Conservation (phyloP, 768 basidiomycete species). For the Amanita brunnescens region DNA sequence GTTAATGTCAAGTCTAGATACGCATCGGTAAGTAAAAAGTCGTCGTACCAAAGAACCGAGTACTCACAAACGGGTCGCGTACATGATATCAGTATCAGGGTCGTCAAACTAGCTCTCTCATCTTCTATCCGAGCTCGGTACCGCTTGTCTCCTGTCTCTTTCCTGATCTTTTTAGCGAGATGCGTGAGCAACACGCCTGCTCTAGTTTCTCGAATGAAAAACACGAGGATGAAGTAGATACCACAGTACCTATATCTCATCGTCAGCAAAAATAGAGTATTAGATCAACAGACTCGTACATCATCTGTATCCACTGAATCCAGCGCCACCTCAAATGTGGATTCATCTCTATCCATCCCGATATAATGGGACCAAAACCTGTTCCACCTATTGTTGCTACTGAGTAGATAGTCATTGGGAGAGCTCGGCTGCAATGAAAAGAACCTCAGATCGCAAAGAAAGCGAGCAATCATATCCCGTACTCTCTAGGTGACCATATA, state of each 20-base stretch:
- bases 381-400: conserved; percentile 50
- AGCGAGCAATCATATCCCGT: conserved; percentile 11
- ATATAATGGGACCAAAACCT: conserved; percentile 54
- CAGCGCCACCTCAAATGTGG: conserved; percentile 60
- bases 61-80: conserved; percentile 65
- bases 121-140: conserved; percentile 60
- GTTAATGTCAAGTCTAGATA: conserved; percentile 51
- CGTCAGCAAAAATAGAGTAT: neutral
- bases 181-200: conserved; percentile 59
- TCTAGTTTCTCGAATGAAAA: conserved; percentile 69
- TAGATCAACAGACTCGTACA: conserved; percentile 27
- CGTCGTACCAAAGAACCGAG: neutral
- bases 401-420: conserved; percentile 73
- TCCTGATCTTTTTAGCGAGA: conserved; percentile 53
- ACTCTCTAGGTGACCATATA: conserved; percentile 59
- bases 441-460: neutral
- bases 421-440: conserved; percentile 49
- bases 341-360: conserved; percentile 62
- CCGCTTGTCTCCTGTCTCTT: conserved; percentile 51
- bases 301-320: conserved; percentile 78
- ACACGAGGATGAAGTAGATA: conserved; percentile 34
- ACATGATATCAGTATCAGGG: conserved; percentile 60
- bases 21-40: neutral
- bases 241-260: neutral
- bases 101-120: conserved; percentile 44